A percentile compares a stretch with the other conserved stretches of the same genome.
These are phyloP conservation scores for Cercospora janseana DNA, from an alignment of 2,329 filamentous ascomycete species.

Conservation along the genomic window DNA sequence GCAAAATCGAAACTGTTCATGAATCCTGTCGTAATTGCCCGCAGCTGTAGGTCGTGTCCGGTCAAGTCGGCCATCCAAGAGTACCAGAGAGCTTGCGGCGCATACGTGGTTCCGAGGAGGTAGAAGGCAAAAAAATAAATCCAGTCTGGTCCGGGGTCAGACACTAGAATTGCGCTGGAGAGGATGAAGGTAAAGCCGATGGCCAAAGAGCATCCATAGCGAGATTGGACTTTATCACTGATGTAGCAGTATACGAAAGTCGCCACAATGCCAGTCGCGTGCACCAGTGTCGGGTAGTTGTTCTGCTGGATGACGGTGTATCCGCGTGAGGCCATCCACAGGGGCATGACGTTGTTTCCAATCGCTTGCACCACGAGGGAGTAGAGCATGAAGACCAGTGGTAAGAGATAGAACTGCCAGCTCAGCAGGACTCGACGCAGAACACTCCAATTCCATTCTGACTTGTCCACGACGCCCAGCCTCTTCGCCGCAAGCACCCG, in stretches of 20 bases:
- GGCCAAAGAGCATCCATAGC: slow-evolving; percentile 46
- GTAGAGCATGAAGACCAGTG: slow-evolving; percentile 50
- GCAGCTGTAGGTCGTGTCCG: slow-evolving; percentile 42
- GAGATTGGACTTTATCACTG: slow-evolving; percentile 45
- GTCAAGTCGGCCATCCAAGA: slow-evolving; percentile 50
- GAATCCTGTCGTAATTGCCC: slow-evolving; percentile 44
- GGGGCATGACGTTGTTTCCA: slow-evolving; percentile 47
- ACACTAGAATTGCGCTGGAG: slow-evolving; percentile 42
- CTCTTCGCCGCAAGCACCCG: slow-evolving; percentile 41
- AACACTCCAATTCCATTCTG: slow-evolving; percentile 31
- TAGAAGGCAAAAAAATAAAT: slow-evolving; percentile 49
- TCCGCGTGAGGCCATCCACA: slow-evolving; percentile 48
- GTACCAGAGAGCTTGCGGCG: slow-evolving; percentile 50
- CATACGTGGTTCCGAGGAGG: slow-evolving; percentile 47
- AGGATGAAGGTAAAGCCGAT: slow-evolving; percentile 47
- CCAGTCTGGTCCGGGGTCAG: slow-evolving; percentile 36
- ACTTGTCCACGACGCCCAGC: slow-evolving; percentile 36
- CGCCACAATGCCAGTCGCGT: slow-evolving; percentile 45
- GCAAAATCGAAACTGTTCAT: slow-evolving; percentile 27
- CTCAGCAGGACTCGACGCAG: slow-evolving; percentile 41
- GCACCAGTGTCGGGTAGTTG: slow-evolving; percentile 47
- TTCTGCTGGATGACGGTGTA: slow-evolving; percentile 48
- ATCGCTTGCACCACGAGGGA: slow-evolving; percentile 47
- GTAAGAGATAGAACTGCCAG: slow-evolving; percentile 50
- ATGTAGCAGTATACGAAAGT: slow-evolving; percentile 45